Conservation (phyloP, 345 rosid species). For the Hevea brasiliensis region DNA sequence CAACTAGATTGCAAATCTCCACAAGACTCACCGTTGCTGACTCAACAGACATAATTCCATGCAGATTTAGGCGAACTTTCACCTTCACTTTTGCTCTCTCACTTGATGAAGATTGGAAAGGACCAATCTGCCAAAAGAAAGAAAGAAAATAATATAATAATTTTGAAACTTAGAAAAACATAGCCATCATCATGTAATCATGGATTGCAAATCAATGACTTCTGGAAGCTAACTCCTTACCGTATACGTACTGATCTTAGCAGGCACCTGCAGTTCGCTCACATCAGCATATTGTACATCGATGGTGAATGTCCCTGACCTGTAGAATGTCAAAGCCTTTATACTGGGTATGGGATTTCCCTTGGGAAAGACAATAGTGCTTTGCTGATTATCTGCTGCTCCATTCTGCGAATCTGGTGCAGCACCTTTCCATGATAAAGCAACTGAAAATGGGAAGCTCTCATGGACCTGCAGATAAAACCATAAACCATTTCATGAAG, state of each 20-base stretch:
- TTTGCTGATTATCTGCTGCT: conserved; percentile 66
- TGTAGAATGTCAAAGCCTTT: conserved; percentile 81
- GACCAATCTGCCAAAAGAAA: conserved; percentile 63
- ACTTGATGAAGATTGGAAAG: conserved; percentile 70
- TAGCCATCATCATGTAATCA: neutral
- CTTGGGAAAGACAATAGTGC: conserved; percentile 74
- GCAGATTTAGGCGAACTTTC: conserved; percentile 79
- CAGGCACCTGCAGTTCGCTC: conserved; percentile 59
- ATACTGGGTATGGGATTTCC: conserved; percentile 87
- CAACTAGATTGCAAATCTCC: neutral
- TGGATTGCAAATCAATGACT: neutral
- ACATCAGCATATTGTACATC: conserved; percentile 78
- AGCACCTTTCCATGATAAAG: conserved; percentile 80
- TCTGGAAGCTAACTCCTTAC: conserved; percentile 31
- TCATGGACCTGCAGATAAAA: conserved; percentile 64
- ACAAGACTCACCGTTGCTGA: conserved; percentile 71
- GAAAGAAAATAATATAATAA: neutral
- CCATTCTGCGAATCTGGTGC: conserved; percentile 63
- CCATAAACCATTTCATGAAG: neutral
- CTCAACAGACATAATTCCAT: conserved; percentile 80
- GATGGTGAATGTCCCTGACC: conserved; percentile 68
- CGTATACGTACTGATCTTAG: conserved; percentile 79
- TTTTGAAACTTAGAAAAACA: neutral
- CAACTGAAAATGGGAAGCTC: conserved; percentile 77
- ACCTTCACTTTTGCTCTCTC: conserved; percentile 86